These are phyloP conservation scores for Colletotrichum horii DNA, from an alignment of 2,329 filamentous ascomycete species.

Conservation along the genomic window DNA sequence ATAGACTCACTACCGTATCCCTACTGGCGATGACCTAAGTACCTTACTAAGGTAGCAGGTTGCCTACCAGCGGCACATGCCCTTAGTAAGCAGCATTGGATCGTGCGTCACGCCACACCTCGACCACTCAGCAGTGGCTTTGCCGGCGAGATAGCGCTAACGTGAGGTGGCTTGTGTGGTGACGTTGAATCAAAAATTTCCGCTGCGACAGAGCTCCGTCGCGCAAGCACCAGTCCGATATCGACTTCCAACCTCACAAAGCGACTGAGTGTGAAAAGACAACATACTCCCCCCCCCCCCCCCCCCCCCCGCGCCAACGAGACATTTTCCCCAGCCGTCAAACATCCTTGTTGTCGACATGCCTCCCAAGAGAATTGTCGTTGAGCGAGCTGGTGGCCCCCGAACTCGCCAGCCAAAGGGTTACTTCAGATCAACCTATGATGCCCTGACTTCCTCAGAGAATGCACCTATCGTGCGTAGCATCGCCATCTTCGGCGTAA, in stretches of 20 bases:
- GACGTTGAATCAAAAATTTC: slow-evolving; percentile 11
- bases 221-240: background rate
- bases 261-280: background rate
- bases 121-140: background rate
- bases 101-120: background rate
- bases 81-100: background rate
- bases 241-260: background rate
- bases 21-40: background rate
- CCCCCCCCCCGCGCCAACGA: background rate
- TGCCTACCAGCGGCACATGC: no score
- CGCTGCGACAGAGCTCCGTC: background rate
- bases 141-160: background rate
- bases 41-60: no score
- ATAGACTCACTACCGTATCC: background rate
- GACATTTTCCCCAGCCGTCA: background rate
- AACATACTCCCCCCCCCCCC: background rate
- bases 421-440: slow-evolving; percentile 63
- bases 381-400: slow-evolving; percentile 50
- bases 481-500: slow-evolving; percentile 71
- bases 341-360: slow-evolving; percentile 45
- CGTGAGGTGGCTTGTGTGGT: background rate
- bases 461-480: slow-evolving; percentile 74
- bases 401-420: slow-evolving; percentile 53
- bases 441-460: slow-evolving; percentile 68
- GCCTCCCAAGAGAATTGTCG: slow-evolving; percentile 66